phyloP scores from a whole-genome alignment of 2,329 filamentous ascomycete genomes.

The Tolypocladium ovalisporum region DNA sequence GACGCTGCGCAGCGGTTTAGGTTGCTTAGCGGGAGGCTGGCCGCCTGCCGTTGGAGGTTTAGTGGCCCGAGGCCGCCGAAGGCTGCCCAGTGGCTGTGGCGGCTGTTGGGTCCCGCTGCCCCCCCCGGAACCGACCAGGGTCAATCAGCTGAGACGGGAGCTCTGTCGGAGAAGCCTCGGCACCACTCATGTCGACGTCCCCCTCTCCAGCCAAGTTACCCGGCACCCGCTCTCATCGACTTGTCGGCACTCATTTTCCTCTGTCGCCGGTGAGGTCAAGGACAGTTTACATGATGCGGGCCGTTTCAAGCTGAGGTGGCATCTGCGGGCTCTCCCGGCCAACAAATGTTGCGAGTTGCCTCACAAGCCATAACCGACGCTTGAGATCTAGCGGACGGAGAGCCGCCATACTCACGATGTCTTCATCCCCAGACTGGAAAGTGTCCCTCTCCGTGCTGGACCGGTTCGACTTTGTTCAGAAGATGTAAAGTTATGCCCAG shows the following conservation, averaged over 20 bases:
- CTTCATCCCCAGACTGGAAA: slow-evolving; percentile 31
- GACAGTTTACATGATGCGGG: not conserved
- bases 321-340: not conserved
- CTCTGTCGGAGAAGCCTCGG: slow-evolving; percentile 1
- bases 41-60: not conserved
- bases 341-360: no score
- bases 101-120: not conserved
- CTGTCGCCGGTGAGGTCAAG: not conserved
- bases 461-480: slow-evolving; percentile 52
- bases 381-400: no score
- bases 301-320: not conserved
- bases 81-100: not conserved
- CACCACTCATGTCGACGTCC: not conserved
- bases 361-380: no score
- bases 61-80: not conserved
- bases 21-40: not conserved
- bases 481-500: slow-evolving; percentile 16
- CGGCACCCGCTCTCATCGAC: not conserved
- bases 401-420: not conserved
- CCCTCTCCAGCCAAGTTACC: not conserved
- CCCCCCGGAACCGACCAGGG: no score
- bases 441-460: slow-evolving; percentile 43
- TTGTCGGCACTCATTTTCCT: not conserved
- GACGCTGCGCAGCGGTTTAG: not conserved
- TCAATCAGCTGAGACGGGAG: no score